Evolutionary conservation across 441 rosid species (phyloP), one percentile per base, ranked within the genome.

Genomic region (Erodium texanum): DNA sequence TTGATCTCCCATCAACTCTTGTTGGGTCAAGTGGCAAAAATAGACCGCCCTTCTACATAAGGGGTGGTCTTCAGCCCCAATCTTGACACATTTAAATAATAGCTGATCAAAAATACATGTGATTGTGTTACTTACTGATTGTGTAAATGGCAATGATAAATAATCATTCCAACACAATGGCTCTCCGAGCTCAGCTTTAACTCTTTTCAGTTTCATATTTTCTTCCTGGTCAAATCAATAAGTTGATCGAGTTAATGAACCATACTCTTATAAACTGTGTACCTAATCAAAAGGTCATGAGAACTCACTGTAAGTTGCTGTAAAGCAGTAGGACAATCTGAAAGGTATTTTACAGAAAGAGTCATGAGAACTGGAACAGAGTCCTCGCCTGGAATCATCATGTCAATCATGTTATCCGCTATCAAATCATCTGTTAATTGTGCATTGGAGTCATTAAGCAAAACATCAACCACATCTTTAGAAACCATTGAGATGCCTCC

Each of bases 341-440:
- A 89, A 36, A 92, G 96, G 82, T 82, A 94, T 72, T 89, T 89
- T 8, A 88, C 74, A 48, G 99, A 92, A 0, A 93, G 92, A 56
- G 99, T 89, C 74, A 92, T 87, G 20, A 94, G 96, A 68, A 94
- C 78, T 0, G 99, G 99, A 20, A 94, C 97, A 0, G 99, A 94
- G 80, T 91, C 99, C 58, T 94, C 97, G 14, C 99, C 99, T 0
- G 99, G 99, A n/a, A 94, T 94, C 97, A 94, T 94, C 96, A 94
- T 89, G 66, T 94, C 97, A 48, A 94, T 86, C 82, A 94, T 78
- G 74, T 94, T 94, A 72, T 81, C 88, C 15, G 97, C 99, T 14
- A 94, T 89, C 56, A 88, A 73, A 73, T 86, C 90, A 65, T 88
- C 85, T 15, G 89, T 84, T 43, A 94, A 76, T 61, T 81, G 70